Evolutionary conservation across 106 monocot species (phyloP).

Genomic region (Xerophyta viscosa): DNA sequence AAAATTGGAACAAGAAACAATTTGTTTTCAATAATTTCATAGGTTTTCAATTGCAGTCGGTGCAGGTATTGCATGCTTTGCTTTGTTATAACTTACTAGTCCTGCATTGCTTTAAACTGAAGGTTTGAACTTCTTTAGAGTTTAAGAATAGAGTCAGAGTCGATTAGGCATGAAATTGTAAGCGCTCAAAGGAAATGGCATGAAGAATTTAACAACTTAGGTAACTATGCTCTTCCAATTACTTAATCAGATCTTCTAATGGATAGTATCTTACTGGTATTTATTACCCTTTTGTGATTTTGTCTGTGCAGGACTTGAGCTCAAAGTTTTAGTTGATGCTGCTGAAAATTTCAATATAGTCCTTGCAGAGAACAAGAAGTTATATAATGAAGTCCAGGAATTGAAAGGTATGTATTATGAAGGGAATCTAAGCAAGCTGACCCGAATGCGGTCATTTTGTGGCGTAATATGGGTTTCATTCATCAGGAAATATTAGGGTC

Average conservation of each 20-base stretch:
- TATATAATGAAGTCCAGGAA: slow-evolving; percentile 92
- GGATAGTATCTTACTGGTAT: too few species aligned
- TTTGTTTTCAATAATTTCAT: slow-evolving; percentile 45
- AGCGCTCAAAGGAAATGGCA: slow-evolving; percentile 46
- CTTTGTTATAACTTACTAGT: slow-evolving; percentile 10
- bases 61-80: slow-evolving; percentile 48
- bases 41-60: slow-evolving; percentile 37
- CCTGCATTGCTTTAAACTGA: not conserved
- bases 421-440: not conserved
- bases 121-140: slow-evolving; percentile 26
- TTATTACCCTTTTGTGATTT: not conserved
- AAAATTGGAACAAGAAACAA: slow-evolving; percentile 64
- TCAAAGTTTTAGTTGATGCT: slow-evolving; percentile 81
- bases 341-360: slow-evolving; percentile 85
- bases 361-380: slow-evolving; percentile 72
- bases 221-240: too few species aligned
- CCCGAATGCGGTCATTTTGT: too few species aligned
- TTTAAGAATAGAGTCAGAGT: slow-evolving; percentile 51
- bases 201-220: slow-evolving; percentile 55
- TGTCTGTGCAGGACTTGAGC: slow-evolving; percentile 42
- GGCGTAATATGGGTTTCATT: not conserved
- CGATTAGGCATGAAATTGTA: slow-evolving; percentile 49
- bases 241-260: too few species aligned
- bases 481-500: slow-evolving; percentile 86
- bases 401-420: slow-evolving; percentile 63